phyloP scores from a whole-genome alignment of 2,329 filamentous ascomycete genomes.

The Beauveria medogensis region DNA sequence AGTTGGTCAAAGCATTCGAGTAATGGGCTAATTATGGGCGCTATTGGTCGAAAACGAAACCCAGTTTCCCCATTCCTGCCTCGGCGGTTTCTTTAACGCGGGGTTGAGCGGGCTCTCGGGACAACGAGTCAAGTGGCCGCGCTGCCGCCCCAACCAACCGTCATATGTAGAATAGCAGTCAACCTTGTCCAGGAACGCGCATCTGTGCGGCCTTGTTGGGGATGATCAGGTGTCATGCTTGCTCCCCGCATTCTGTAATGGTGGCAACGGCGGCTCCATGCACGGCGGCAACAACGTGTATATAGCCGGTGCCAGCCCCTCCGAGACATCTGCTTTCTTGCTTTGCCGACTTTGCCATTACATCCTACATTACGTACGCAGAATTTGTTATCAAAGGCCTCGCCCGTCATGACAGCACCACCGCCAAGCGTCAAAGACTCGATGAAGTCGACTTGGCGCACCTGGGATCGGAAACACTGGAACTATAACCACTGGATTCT shows the following conservation, averaged over 20 bases:
- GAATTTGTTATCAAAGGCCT: background rate
- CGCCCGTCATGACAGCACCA: conserved; percentile 3
- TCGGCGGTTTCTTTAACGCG: background rate
- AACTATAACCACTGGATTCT: conserved; percentile 22
- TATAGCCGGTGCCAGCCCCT: background rate
- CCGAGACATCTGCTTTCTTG: background rate
- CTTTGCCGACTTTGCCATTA: background rate
- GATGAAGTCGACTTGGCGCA: conserved; percentile 30
- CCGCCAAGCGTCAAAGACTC: conserved; percentile 19
- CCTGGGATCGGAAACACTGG: conserved; percentile 20
- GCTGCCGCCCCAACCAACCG: conserved; percentile 9
- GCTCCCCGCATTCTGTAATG: background rate
- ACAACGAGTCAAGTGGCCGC: conserved; percentile 5
- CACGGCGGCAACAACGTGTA: background rate
- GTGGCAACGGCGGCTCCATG: background rate
- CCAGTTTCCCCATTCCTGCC: background rate
- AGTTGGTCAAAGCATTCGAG: background rate
- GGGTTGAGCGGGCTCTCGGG: conserved; percentile 7
- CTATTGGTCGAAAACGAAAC: background rate
- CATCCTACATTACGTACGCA: background rate
- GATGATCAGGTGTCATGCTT: background rate
- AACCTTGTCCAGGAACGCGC: background rate
- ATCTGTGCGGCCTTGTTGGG: background rate
- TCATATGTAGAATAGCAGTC: background rate
- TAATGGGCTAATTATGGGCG: background rate